A percentile compares a stretch with the other conserved stretches of the same genome.
Evolutionary conservation across 1,284 basidiomycete genomes (phyloP).

Genomic region (Boletellus dicymbophilus): DNA sequence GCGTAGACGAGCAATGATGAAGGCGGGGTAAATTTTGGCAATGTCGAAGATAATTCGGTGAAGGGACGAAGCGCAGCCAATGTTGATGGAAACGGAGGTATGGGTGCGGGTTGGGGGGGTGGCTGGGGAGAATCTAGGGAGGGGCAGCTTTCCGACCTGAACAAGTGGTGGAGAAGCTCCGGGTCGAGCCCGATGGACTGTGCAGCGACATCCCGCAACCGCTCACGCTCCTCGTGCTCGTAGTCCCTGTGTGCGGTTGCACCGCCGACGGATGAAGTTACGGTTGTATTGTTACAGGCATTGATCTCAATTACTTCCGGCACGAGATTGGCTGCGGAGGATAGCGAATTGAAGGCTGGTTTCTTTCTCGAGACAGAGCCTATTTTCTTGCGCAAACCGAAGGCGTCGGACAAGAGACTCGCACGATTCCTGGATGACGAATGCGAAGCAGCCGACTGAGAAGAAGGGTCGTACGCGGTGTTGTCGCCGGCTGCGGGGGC

Average conservation of each 20-base stretch:
- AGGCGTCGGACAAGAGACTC: conserved; percentile 56
- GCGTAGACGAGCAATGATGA: conserved; percentile 69
- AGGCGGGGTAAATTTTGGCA: conserved; percentile 67
- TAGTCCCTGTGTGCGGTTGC: conserved; percentile 39
- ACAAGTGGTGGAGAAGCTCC: conserved; percentile 21
- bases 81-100: conserved; percentile 62
- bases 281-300: conserved; percentile 41
- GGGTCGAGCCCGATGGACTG: conserved; percentile 65
- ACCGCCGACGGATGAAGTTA: conserved; percentile 16
- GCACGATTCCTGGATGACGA: conserved; percentile 35
- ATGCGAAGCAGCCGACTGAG: conserved; percentile 2
- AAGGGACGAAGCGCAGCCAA: conserved; percentile 50
- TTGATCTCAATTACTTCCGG: conserved; percentile 75
- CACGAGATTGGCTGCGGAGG: conserved; percentile 41
- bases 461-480: conserved; percentile 11
- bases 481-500: conserved; percentile 17
- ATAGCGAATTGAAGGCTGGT: conserved; percentile 30
- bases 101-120: conserved; percentile 14
- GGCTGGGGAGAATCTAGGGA: conserved; percentile 17
- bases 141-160: conserved; percentile 6
- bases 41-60: conserved; percentile 48
- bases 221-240: conserved; percentile 70
- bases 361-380: conserved; percentile 45
- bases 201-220: conserved; percentile 71
- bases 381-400: conserved; percentile 49